Conservation (phyloP, 805 yeast species). For the Candida patagonica region DNA sequence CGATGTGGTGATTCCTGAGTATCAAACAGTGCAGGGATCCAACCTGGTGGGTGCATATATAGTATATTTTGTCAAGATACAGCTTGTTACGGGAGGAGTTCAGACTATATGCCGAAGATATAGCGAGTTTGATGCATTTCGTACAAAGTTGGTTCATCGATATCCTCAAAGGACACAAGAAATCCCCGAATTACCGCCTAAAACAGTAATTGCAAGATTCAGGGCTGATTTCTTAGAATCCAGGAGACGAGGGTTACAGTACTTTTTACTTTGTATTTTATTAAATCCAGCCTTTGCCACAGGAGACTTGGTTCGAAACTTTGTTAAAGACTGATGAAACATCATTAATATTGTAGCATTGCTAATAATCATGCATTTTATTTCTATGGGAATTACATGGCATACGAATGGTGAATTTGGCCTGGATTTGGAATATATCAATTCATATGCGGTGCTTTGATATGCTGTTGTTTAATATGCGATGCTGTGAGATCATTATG, state of each 20-base stretch:
- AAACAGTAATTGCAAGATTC: constrained; percentile 27
- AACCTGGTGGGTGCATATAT: constrained; percentile 33
- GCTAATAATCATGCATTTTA: too few species aligned
- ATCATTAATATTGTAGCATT: too few species aligned
- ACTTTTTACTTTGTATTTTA: constrained; percentile 36
- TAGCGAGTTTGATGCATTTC: constrained; percentile 49
- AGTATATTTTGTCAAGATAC: constrained; percentile 33
- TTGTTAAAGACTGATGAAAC: too few species aligned
- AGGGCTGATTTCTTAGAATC: constrained; percentile 29
- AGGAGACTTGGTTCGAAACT: constrained; percentile 26
- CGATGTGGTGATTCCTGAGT: constrained; percentile 31
- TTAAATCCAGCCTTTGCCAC: constrained; percentile 32
- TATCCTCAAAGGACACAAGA: constrained; percentile 31
- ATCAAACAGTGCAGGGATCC: constrained; percentile 32
- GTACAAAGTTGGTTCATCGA: constrained; percentile 29
- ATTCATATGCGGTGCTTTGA: too few species aligned
- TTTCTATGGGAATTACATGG: too few species aligned
- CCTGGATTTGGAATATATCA: too few species aligned
- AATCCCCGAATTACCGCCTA: constrained; percentile 41
- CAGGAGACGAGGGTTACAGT: constrained; percentile 37
- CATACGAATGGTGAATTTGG: too few species aligned
- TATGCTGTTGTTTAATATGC: too few species aligned
- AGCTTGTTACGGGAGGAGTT: constrained; percentile 26
- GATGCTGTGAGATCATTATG: too few species aligned
- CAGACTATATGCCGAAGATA: constrained; percentile 51